These are phyloP conservation scores for Schizophyllum commune DNA, from an alignment of 1,284 basidiomycete genomes.

Conservation along the genomic window DNA sequence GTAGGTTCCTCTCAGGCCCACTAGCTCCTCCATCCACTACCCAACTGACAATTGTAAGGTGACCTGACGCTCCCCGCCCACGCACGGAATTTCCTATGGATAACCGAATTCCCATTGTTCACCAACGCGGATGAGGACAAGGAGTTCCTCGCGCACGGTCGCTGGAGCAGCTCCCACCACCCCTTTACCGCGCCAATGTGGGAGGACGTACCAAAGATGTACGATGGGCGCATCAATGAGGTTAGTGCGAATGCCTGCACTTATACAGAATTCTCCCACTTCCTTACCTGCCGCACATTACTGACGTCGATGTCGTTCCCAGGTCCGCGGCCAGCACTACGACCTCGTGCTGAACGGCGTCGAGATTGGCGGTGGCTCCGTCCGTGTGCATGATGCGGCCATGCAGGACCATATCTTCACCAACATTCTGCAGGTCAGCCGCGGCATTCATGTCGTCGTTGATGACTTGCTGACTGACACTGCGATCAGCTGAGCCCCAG, in stretches of 20 bases:
- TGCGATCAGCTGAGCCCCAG: slow-evolving; percentile 53
- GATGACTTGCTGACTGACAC: slow-evolving; percentile 1
- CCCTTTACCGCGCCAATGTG: slow-evolving; percentile 96
- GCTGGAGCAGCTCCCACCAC: slow-evolving; percentile 90
- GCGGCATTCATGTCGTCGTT: slow-evolving; percentile 2
- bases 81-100: slow-evolving; percentile 84
- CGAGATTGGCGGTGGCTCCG: slow-evolving; percentile 91
- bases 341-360: slow-evolving; percentile 94
- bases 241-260: slow-evolving; percentile 39
- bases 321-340: slow-evolving; percentile 94
- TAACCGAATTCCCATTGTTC: slow-evolving; percentile 94
- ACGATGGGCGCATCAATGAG: slow-evolving; percentile 55
- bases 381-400: slow-evolving; percentile 81
- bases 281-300: slow-evolving; percentile 4
- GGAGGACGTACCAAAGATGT: slow-evolving; percentile 73
- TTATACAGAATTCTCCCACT: too few relatives aligned
- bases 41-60: slow-evolving; percentile 28
- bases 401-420: slow-evolving; percentile 84
- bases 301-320: slow-evolving; percentile 4
- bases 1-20: slow-evolving; percentile 30
- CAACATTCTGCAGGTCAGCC: slow-evolving; percentile 66
- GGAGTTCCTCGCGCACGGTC: slow-evolving; percentile 72
- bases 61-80: slow-evolving; percentile 39
- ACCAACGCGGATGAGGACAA: slow-evolving; percentile 87
- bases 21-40: slow-evolving; percentile 5